Evolutionary conservation across 2,329 filamentous ascomycete genomes (phyloP).

Genomic region (Cladophialophora exuberans): DNA sequence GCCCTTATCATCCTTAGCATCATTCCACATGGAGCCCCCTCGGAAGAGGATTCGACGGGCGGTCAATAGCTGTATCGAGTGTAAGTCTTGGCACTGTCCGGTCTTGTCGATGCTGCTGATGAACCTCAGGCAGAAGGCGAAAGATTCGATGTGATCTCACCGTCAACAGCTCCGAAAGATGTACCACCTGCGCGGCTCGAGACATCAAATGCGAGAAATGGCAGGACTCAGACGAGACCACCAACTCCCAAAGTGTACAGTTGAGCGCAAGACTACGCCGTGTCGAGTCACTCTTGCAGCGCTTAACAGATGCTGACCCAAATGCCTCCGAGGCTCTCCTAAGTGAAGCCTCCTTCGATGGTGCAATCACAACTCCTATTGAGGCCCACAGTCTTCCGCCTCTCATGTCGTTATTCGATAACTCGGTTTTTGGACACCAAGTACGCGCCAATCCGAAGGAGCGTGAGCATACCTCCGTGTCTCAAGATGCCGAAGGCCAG

Average conservation of each 20-base stretch:
- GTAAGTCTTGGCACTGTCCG: neutral
- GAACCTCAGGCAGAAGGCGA: slow-evolving; percentile 48
- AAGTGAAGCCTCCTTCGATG: neutral
- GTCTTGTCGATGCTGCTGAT: neutral
- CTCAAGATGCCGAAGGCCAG: neutral
- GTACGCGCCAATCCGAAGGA: slow-evolving; percentile 25
- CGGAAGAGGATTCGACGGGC: slow-evolving; percentile 12
- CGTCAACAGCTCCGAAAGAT: slow-evolving; percentile 43
- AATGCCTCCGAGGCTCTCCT: neutral
- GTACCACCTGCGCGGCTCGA: slow-evolving; percentile 52
- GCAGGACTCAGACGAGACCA: slow-evolving; percentile 19
- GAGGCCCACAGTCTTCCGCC: slow-evolving; percentile 1
- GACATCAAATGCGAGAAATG: slow-evolving; percentile 38
- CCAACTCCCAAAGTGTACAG: slow-evolving; percentile 1
- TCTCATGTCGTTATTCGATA: slow-evolving; percentile 12
- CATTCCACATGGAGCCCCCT: slow-evolving; percentile 1
- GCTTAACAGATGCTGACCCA: neutral
- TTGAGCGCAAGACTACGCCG: slow-evolving; percentile 6
- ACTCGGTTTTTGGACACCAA: slow-evolving; percentile 12
- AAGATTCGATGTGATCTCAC: slow-evolving; percentile 58
- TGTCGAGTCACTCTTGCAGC: slow-evolving; percentile 2
- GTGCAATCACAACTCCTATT: slow-evolving; percentile 4
- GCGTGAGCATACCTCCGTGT: neutral
- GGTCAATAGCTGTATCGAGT: slow-evolving; percentile 11
- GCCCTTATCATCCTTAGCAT: neutral